Evolutionary conservation across 106 monocot genomes (phyloP).

Genomic region (Dendrobium huoshanense): DNA sequence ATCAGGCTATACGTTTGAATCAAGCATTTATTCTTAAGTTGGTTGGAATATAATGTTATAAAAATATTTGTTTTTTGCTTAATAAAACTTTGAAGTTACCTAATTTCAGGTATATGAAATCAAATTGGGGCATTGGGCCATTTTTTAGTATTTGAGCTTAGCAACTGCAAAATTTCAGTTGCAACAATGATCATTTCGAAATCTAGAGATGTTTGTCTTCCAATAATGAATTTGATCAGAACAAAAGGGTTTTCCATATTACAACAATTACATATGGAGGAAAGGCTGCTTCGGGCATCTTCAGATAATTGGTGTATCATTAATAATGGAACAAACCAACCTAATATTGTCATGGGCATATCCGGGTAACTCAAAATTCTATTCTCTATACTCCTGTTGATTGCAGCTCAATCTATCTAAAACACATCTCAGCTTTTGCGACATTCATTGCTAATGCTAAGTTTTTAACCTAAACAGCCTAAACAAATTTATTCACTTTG

Average conservation of each 20-base stretch:
- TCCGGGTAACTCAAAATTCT: not conserved
- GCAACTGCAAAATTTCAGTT: not conserved
- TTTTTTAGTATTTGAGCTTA: not conserved
- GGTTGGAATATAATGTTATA: not conserved
- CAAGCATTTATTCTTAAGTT: not conserved
- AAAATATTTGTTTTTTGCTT: not conserved
- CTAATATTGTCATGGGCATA: constrained; percentile 5
- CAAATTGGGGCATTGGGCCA: not conserved
- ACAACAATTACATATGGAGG: constrained; percentile 5
- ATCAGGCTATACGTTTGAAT: not conserved
- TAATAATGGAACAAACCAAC: constrained; percentile 5
- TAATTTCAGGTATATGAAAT: not conserved
- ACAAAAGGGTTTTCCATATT: not conserved
- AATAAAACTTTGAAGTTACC: not conserved
- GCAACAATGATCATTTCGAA: not conserved
- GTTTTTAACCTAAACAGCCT: no score
- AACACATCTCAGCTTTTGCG: no score
- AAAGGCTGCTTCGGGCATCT: constrained; percentile 3
- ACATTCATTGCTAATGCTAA: no score
- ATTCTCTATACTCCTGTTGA: not conserved
- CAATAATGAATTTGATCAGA: constrained; percentile 8
- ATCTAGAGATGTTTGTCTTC: constrained; percentile 1
- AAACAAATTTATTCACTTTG: no score
- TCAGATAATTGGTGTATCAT: constrained; percentile 3
- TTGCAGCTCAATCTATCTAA: not conserved